These are phyloP conservation scores for Phytophthora sp. DNA, from an alignment of 352 stramenopile species.

Conservation along the genomic window DNA sequence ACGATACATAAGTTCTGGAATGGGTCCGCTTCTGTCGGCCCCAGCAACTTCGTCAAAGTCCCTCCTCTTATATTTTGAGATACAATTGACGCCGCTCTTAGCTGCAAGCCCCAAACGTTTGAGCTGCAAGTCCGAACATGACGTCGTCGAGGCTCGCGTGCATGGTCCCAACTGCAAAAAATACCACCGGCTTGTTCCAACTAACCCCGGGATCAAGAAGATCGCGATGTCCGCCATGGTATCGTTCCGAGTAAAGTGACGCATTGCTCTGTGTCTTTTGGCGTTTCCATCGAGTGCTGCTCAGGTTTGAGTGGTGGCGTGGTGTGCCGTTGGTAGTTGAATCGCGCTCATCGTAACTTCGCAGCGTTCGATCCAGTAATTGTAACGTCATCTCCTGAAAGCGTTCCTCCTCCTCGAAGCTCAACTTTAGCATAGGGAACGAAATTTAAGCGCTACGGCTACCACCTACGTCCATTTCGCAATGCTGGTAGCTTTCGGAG, in stretches of 20 bases:
- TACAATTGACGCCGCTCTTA: conserved; percentile 16
- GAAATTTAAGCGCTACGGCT: too few relatives aligned
- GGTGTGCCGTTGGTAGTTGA: background rate
- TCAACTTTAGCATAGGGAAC: conserved; percentile 15
- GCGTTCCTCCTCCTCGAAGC: conserved; percentile 13
- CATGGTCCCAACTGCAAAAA: conserved; percentile 25
- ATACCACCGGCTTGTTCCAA: conserved; percentile 15
- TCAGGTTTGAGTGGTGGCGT: conserved; percentile 20
- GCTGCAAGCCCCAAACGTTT: conserved; percentile 16
- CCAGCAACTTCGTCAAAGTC: conserved; percentile 53
- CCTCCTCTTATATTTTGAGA: conserved; percentile 27
- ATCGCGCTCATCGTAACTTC: conserved; percentile 26
- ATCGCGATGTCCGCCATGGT: background rate
- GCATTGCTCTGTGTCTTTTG: conserved; percentile 24
- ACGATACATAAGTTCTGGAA: conserved; percentile 53
- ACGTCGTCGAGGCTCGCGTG: conserved; percentile 21
- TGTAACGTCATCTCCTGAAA: conserved; percentile 26
- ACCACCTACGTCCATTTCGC: too few relatives aligned
- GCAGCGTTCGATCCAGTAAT: conserved; percentile 28
- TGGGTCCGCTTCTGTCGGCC: conserved; percentile 45
- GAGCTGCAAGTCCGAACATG: conserved; percentile 25
- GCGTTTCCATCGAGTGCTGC: conserved; percentile 20
- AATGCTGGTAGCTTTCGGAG: too few relatives aligned
- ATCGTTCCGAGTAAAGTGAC: conserved; percentile 21
- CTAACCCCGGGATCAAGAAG: conserved; percentile 1